Evolutionary conservation across 2,329 filamentous ascomycete genomes (phyloP), one percentile per base, ranked within the genome.

Genomic region (Neonectria neomacrospora): DNA sequence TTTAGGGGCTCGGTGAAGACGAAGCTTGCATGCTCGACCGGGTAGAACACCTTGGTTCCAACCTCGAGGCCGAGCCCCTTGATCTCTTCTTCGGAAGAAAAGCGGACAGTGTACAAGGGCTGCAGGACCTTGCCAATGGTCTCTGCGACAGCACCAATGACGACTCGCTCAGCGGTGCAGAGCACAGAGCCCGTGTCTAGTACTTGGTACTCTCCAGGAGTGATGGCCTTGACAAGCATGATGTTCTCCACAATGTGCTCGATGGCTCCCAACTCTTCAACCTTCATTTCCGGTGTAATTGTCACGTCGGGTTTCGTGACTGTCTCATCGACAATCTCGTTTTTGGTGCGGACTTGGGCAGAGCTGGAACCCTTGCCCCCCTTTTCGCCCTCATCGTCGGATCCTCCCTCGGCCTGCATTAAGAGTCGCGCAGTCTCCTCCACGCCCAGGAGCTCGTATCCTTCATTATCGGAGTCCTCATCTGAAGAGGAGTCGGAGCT

Each of bases 1-100:
- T 91, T 91, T 61, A 98, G 82, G 7, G 90, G 88, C 76, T 96
- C 87, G 0, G 95, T 97, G 74, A 97, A 96, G 58, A 97, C 93
- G 71, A 91, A 96, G 0, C 86, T 89, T 42, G 93, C 93, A 76
- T 96, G 91, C 9, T 87, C 82, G 47, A 90, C 86, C 3, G 95
- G 89, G 74, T 97, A 98, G 80, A 88, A 97, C 3, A 98, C 81
- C 52, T 87, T 87, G 2, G 86, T 88, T 28, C 91, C 93, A 42
- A 87, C 81, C n/a, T 82, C 79, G n/a, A 97, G 78, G 6, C 89
- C 90, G 23, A 89, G 81, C 42, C 88, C 85, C 39, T 84, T 81
- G 45, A 96, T 86, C 58, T 94, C 92, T 7, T 88, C 86, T 1
- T 86, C 81, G 52, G 86, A 90, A 16, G 86, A 84, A 76, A 96